These are phyloP conservation scores for Pestalotiopsis sp. DNA, from an alignment of 2,329 filamentous ascomycete genomes.

Conservation along the genomic window DNA sequence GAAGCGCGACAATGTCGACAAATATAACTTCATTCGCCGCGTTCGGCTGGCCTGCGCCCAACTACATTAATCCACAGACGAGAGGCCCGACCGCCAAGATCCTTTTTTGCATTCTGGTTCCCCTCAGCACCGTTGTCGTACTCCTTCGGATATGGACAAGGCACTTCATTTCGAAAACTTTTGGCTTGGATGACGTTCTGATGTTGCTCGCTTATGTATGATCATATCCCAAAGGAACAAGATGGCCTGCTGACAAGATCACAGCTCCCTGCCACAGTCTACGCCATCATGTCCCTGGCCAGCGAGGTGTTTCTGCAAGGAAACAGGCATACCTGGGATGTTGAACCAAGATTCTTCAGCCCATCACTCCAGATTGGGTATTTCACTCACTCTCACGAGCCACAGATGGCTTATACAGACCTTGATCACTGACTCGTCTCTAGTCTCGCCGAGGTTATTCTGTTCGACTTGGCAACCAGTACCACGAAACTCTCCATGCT, in stretches of 20 bases:
- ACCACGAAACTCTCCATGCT: slow-evolving; percentile 45
- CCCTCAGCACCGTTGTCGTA: slow-evolving; percentile 26
- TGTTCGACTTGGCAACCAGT: slow-evolving; percentile 40
- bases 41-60: slow-evolving; percentile 30
- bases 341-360: slow-evolving; percentile 23
- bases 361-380: slow-evolving; percentile 32
- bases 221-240: slow-evolving; percentile 6
- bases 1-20: slow-evolving; percentile 20
- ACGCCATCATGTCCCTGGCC: slow-evolving; percentile 31
- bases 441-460: slow-evolving; percentile 35
- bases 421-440: background rate
- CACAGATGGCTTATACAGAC: background rate
- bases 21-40: slow-evolving; percentile 21
- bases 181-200: slow-evolving; percentile 37
- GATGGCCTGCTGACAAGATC: background rate
- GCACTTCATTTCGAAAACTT: slow-evolving; percentile 28
- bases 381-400: background rate
- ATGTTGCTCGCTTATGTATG: slow-evolving; percentile 38
- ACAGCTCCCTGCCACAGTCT: slow-evolving; percentile 33
- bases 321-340: slow-evolving; percentile 38
- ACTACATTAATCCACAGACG: slow-evolving; percentile 30
- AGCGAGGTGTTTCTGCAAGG: slow-evolving; percentile 30
- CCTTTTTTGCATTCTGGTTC: slow-evolving; percentile 25
- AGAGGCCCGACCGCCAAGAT: slow-evolving; percentile 29
- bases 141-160: slow-evolving; percentile 33